Evolutionary conservation across 1,139 yeast genomes (phyloP).

Genomic region (Diutina pseudorugosa): DNA sequence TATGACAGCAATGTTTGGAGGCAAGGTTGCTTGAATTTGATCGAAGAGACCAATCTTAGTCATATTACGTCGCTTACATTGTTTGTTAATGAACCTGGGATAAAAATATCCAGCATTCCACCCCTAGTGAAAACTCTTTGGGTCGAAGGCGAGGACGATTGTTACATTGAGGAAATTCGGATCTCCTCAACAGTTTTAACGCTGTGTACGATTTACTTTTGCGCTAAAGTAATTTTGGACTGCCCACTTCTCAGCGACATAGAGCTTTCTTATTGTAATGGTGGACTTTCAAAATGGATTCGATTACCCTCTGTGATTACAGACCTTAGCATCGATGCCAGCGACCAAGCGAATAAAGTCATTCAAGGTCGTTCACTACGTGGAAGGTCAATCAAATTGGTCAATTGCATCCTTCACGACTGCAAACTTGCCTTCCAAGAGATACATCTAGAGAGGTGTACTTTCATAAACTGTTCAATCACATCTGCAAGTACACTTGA

Average conservation of each 20-base stretch:
- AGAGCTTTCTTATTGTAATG: not conserved
- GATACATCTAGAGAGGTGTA: not conserved
- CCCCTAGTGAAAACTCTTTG: not conserved
- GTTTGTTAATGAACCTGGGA: not conserved
- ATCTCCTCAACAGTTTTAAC: not conserved
- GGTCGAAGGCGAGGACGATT: constrained; percentile 1
- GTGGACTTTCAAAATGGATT: not conserved
- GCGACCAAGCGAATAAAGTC: not conserved
- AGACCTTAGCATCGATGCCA: not conserved
- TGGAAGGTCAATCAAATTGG: not conserved
- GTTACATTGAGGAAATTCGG: not conserved
- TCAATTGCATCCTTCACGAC: not conserved
- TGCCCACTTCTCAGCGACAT: not conserved
- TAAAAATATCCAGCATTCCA: not conserved
- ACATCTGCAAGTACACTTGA: not conserved
- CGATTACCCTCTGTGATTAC: not conserved
- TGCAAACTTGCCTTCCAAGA: not conserved
- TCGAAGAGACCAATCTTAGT: not conserved
- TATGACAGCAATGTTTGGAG: not conserved
- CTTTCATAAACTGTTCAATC: not conserved
- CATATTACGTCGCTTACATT: not conserved
- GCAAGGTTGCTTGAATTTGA: not conserved
- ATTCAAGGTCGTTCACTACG: not conserved
- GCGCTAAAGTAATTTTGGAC: not conserved
- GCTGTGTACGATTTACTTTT: constrained; percentile 2